Evolutionary conservation across 305 asterid species (phyloP), one percentile per base, ranked within the genome.

Genomic region (Salvia sclarea): DNA sequence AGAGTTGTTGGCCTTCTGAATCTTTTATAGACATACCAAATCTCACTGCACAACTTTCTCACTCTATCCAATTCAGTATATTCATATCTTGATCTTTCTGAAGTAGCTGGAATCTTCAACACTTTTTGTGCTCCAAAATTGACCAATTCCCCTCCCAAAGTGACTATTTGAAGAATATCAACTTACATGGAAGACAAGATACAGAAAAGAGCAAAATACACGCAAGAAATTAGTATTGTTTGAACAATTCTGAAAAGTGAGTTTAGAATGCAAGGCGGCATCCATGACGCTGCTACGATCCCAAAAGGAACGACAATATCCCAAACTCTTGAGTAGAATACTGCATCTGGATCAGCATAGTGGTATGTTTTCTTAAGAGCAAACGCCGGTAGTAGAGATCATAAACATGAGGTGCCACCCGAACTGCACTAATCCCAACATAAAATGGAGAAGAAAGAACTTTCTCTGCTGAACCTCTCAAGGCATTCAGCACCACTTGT

Each of bases 321-420:
- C 89, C 92, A 87, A 5, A 82, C 82, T 4, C 76, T 79, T 6
- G 90, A 85, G 84, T 82, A 87, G 30, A 83, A 80, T 47, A 75
- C 95, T 0, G 79, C 75, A 0, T 31, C 55, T 5, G 73, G 89
- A 69, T 82, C 73, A 4, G 85, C 95, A 55, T 83, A 89, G 20
- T 85, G 71, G 71, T 82, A 78, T 0, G 89, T 78, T 28, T 78
- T 81, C n/a, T 70, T 54, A 9, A 75, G 68, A 35, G 43, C 52
- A 28, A 16, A 25, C 9, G n/a, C 20, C 5, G 78, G 74, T 91
- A 68, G 50, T 84, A 87, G 75, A 76, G 82, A 84, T 85, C 77
- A 60, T 86, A 85, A 5, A 79, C 90, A 49, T 90, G 96, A 0
- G 95, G 93, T 52, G 66, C 76, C 74, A 83, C n/a, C 0, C 93